These are phyloP conservation scores for Trichoderma atroviride DNA, from an alignment of 2,329 filamentous ascomycete genomes.

Conservation along the genomic window DNA sequence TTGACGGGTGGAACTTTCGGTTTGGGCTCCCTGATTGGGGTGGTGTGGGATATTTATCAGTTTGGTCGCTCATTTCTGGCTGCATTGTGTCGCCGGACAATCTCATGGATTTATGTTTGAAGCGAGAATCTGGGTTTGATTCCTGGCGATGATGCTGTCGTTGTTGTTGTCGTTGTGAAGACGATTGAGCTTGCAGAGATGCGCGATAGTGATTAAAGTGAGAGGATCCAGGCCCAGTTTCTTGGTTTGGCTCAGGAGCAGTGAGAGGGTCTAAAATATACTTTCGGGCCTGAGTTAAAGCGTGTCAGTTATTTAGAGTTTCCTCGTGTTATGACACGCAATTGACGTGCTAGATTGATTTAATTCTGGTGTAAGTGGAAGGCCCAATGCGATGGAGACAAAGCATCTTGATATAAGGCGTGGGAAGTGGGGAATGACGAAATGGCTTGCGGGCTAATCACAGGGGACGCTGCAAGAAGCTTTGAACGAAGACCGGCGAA, in stretches of 20 bases:
- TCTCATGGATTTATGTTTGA: background rate
- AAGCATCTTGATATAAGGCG: background rate
- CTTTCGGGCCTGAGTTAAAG: constrained; percentile 57
- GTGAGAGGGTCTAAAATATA: constrained; percentile 71
- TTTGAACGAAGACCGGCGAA: background rate
- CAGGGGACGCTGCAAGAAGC: background rate
- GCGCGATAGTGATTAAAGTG: constrained; percentile 46
- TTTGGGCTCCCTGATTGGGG: constrained; percentile 59
- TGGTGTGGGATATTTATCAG: constrained; percentile 43
- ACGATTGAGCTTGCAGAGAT: constrained; percentile 15
- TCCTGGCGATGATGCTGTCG: background rate
- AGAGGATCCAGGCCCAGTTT: constrained; percentile 65
- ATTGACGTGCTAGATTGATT: background rate
- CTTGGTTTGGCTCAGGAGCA: constrained; percentile 67
- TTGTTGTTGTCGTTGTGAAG: background rate
- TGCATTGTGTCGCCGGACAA: background rate
- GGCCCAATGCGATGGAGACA: background rate
- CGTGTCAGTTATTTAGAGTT: constrained; percentile 5
- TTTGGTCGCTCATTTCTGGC: background rate
- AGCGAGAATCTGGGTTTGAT: background rate
- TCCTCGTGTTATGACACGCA: background rate
- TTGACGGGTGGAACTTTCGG: constrained; percentile 49
- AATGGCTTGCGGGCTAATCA: background rate
- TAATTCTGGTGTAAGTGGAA: background rate
- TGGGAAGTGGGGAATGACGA: constrained; percentile 22